A percentile compares a stretch with the other conserved stretches of the same genome.
phyloP scores from a whole-genome alignment of 2,329 filamentous ascomycete species.

The Diatrype stigma region DNA sequence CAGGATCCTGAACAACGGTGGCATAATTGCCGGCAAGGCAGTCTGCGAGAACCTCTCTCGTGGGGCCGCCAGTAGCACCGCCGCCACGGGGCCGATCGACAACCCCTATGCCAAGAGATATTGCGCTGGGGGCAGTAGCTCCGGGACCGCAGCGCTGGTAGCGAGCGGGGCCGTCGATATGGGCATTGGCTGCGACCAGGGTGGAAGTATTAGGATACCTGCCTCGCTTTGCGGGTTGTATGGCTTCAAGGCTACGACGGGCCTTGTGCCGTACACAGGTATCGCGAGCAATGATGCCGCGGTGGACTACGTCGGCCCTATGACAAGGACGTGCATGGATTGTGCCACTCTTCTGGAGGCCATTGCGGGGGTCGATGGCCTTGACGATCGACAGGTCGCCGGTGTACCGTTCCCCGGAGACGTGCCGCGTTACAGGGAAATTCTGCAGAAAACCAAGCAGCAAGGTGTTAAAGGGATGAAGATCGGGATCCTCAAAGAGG shows the following conservation, averaged over 20 bases:
- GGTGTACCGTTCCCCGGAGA: neutral
- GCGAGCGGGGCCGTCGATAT: slow-evolving; percentile 28
- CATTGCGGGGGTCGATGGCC: slow-evolving; percentile 27
- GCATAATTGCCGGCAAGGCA: no score
- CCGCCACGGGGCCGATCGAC: slow-evolving; percentile 41
- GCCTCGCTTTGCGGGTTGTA: slow-evolving; percentile 26
- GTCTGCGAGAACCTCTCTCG: no score
- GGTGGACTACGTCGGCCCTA: slow-evolving; percentile 28
- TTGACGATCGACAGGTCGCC: slow-evolving; percentile 27
- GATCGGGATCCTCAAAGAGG: slow-evolving; percentile 27
- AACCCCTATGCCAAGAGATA: slow-evolving; percentile 43
- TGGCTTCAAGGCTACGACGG: slow-evolving; percentile 29
- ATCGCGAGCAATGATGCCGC: slow-evolving; percentile 25
- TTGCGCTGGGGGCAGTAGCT: slow-evolving; percentile 43
- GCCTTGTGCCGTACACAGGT: slow-evolving; percentile 31
- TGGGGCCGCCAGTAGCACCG: slow-evolving; percentile 20
- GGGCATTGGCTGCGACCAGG: slow-evolving; percentile 31
- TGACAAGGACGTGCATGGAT: slow-evolving; percentile 24
- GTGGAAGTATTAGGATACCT: slow-evolving; percentile 30
- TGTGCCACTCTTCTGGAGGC: slow-evolving; percentile 27
- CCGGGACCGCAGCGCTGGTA: slow-evolving; percentile 36
- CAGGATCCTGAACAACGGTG: no score
- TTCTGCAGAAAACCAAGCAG: slow-evolving; percentile 7
- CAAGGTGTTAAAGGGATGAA: slow-evolving; percentile 16
- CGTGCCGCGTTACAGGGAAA: slow-evolving; percentile 15